Evolutionary conservation across 768 basidiomycete genomes (phyloP), one percentile per base, ranked within the genome.

Genomic region (Imleria badia): DNA sequence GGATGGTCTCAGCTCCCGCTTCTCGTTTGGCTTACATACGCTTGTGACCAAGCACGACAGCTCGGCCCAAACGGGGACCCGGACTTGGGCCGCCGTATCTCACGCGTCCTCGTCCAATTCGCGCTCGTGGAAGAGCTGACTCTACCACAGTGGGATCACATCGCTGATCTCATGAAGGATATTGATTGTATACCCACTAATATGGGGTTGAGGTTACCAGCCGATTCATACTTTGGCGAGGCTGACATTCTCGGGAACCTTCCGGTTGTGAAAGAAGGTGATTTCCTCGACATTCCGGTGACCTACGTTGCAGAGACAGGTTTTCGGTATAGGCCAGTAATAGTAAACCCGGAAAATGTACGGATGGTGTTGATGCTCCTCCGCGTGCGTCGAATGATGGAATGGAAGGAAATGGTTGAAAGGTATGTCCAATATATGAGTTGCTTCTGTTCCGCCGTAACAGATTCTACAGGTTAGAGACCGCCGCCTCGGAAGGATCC

Each of bases 221-320:
- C 69, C 5, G 82, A 94, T 47, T 74, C 87, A 5, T 96, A 95
- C 72, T 94, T 97, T 65, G 73, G 85, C 11, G 90, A 83, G 56
- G 94, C 87, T n/a, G 82, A 90, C 60, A 75, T 98, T n/a, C 97
- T 90, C 58, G 19, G 17, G 14, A 73, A 35, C 22, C 46, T 62
- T 20, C 55, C 60, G 3, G 55, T 58, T 2, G 60, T 30, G n/a
- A 35, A 7, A n/a, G 60, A 48, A 23, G 1, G 1, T 3, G 15
- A 17, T 12, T 62, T 61, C 15, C 6, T 43, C 14, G 26, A 30
- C 12, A 43, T 61, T 26, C 36, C 29, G 2, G 5, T 1, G 9
- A 61, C 45, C 38, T 19, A 14, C 7, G 40, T 50, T 11, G 51
- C 48, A 10, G 15, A 44, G 2, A 22, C 9, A 29, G 33, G 56